phyloP scores from a whole-genome alignment of 2,329 filamentous ascomycete species.

The Metarhizium robertsii region DNA sequence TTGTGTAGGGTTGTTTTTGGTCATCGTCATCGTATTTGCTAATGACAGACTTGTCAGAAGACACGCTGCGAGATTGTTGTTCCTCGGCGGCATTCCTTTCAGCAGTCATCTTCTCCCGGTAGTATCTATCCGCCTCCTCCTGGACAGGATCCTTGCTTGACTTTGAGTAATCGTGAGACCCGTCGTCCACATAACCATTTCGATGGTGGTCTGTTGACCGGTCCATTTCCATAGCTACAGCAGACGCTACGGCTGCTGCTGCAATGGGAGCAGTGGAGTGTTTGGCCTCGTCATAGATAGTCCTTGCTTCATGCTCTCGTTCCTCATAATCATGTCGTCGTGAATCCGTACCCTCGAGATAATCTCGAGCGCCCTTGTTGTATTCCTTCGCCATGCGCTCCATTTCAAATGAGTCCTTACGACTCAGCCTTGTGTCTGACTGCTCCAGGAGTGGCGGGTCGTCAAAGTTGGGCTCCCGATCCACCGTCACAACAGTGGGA shows the following conservation, averaged over 20 bases:
- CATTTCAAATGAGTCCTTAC: slow-evolving; percentile 40
- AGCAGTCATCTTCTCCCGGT: slow-evolving; percentile 45
- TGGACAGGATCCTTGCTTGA: slow-evolving; percentile 36
- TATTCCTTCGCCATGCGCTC: slow-evolving; percentile 24
- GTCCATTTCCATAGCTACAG: slow-evolving; percentile 33
- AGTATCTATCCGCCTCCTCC: slow-evolving; percentile 48
- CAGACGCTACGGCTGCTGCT: slow-evolving; percentile 36
- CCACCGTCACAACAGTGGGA: slow-evolving; percentile 42
- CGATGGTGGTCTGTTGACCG: slow-evolving; percentile 23
- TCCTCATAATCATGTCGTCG: slow-evolving; percentile 21
- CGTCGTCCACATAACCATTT: slow-evolving; percentile 22
- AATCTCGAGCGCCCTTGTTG: slow-evolving; percentile 13
- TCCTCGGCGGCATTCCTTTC: slow-evolving; percentile 45
- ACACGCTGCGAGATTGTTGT: slow-evolving; percentile 41
- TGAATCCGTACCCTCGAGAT: slow-evolving; percentile 11
- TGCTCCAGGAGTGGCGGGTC: slow-evolving; percentile 19
- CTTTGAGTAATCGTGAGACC: slow-evolving; percentile 20
- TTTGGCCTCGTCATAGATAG: slow-evolving; percentile 34
- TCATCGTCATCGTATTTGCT: slow-evolving; percentile 40
- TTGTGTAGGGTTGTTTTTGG: slow-evolving; percentile 29
- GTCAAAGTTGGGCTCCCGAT: slow-evolving; percentile 42
- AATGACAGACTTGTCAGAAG: slow-evolving; percentile 43
- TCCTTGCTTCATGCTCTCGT: slow-evolving; percentile 34
- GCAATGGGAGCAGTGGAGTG: slow-evolving; percentile 39
- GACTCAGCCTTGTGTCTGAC: slow-evolving; percentile 32